Base-by-base conservation (phyloP, 2,329 filamentous ascomycete genomes). In the Berkeleyomyces rouxiae region DNA sequence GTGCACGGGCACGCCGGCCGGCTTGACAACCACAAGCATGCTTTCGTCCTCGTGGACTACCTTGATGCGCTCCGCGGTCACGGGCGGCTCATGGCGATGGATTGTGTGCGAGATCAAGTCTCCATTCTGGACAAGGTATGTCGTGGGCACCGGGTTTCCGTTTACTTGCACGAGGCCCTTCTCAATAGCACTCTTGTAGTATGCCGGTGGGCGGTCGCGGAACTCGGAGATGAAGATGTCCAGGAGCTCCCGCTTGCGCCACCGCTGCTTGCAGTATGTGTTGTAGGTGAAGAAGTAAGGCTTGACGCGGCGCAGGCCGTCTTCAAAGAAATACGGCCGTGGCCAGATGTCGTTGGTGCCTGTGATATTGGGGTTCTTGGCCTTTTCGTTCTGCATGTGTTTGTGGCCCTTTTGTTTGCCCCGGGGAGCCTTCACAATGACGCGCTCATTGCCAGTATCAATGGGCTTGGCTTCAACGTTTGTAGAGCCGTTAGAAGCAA, bases 11-110 rank as follows among this genome's bases (percentile, higher is more conserved):
- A 99, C 85, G 5, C 93, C 93, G 0, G 92, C 87, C 0, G 93
- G 93, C 73, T 99, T 99, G 76, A 96, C 90, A 72, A 99, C 95
- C 66, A 97, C 91, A 64, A 99, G 87, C 77, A 99, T 86, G 67
- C 91, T 87, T 55, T 95, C 83, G 68, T 96, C 90, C 73, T 99
- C 93, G 73, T 96, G 87, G 46, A 99, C 84, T 55, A 96, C 81
- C 13, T 82, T 82, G 59, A 99, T 86, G 0, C 88, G 82, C 49
- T 88, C 82, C 13, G 84, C 85, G 1, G 89, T 91, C 40, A 96
- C 90, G 0, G 93, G 93, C 1, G 93, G 93, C 73, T 99, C 93
- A 72, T 99, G 93, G 11, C 93, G 87, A 73, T 99, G 93, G 65
- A 95, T 80, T 3, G 90, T 96, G 73, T 99, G 93, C 9, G 88